Evolutionary conservation across 2,329 filamentous ascomycete species (phyloP), one percentile per base, ranked within the genome.

Genomic region (Cercospora sp.): DNA sequence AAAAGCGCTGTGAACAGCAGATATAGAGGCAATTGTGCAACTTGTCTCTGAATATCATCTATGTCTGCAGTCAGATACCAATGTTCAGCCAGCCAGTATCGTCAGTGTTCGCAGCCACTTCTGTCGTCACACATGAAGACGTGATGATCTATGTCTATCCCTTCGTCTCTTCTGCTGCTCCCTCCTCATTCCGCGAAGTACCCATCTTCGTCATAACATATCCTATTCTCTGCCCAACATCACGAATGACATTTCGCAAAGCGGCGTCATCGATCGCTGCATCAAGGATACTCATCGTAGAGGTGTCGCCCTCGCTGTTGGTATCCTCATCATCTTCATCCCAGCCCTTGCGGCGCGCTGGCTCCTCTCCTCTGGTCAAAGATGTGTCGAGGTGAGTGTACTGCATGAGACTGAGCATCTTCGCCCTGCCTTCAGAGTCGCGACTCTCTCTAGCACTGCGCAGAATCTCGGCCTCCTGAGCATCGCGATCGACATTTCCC

Each of bases 401-500:
- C 67, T 83, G 80, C 85, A 87, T 87, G 55, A 88, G 74, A 69
- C 84, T 82, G 57, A 79, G 74, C 78, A 86, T 79, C 71, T 84
- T 85, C 1, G 77, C 78, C 64, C 80, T 77, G 49, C 69, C 76
- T 9, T 43, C 61, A 16, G 75, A 76, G 66, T 76, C 75, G 32
- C 74, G 71, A 43, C 73, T 77, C 62, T 75, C 79, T 32, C 77
- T 76, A 64, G 63, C 76, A 49, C 71, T 73, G 43, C 67, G 71
- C 28, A 72, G 77, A 66, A 76, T 74, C 13, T 73, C 71, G 6
- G 69, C 72, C 45, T 80, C 78, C 65, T 78, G 76, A 12, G 84
- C 78, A 57, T 76, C 76, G 12, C 77, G 78, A 49, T 76, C 74
- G n/a, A 72, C 72, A 64, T 85, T 71, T 37, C 64, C 69, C 13